Evolutionary conservation across 495 filamentous ascomycete genomes (phyloP).

Genomic region (Aspergillus nidulans): DNA sequence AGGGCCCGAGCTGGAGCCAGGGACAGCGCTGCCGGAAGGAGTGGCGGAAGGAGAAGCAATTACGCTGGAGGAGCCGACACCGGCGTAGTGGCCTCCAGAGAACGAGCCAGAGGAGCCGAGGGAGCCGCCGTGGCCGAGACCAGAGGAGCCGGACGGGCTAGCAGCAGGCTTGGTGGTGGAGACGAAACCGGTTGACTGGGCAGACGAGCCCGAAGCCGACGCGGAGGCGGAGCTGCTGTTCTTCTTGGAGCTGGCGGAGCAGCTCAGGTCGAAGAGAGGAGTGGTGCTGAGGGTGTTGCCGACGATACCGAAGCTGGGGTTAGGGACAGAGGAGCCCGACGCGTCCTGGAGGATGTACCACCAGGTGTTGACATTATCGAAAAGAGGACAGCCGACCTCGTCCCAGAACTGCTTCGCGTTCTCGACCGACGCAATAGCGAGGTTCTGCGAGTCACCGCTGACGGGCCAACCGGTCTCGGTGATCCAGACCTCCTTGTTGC

Average conservation of each 20-base stretch:
- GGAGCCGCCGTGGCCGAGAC: conserved; percentile 9
- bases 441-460: conserved; percentile 53
- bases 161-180: conserved; percentile 4
- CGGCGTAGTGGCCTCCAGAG: conserved; percentile 9
- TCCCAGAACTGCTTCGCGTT: conserved; percentile 82
- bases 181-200: conserved; percentile 8
- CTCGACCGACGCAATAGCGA: conserved; percentile 56
- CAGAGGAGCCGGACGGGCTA: conserved; percentile 13
- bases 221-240: conserved; percentile 13
- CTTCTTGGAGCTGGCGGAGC: conserved; percentile 30
- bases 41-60: conserved; percentile 23
- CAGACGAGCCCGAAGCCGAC: conserved; percentile 15
- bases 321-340: conserved; percentile 44
- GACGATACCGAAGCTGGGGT: conserved; percentile 67
- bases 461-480: conserved; percentile 91
- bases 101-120: conserved; percentile 11
- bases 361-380: conserved; percentile 66
- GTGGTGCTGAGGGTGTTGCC: conserved; percentile 50
- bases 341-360: conserved; percentile 73
- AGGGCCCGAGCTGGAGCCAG: conserved; percentile 17
- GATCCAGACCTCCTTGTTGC: conserved; percentile 74
- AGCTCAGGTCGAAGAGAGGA: conserved; percentile 62
- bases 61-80: conserved; percentile 18
- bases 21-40: conserved; percentile 9
- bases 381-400: conserved; percentile 66